Conservation (phyloP, 129 eudicot genomes). For the Lactuca sativa region DNA sequence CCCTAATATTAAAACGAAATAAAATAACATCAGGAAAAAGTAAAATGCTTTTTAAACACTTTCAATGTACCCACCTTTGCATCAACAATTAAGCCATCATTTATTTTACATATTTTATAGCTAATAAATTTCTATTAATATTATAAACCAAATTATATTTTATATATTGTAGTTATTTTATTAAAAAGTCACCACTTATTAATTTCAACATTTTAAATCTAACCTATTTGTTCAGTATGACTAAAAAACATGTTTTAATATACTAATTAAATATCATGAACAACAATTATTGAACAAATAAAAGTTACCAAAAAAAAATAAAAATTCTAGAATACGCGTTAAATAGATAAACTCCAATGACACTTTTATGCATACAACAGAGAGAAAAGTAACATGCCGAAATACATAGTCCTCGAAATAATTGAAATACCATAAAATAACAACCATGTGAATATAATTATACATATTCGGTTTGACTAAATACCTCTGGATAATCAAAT, state of each 20-base stretch:
- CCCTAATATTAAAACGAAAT: not conserved
- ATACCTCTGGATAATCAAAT: slow-evolving; percentile 8
- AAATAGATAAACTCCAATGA: not conserved
- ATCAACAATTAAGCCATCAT: slow-evolving; percentile 21
- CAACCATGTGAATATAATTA: not conserved
- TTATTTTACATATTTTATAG: not conserved
- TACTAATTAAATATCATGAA: too few relatives aligned
- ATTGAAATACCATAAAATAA: not conserved
- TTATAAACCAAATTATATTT: not conserved
- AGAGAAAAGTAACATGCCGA: not conserved
- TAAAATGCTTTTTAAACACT: slow-evolving; percentile 30
- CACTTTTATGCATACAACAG: not conserved
- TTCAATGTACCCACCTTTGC: slow-evolving; percentile 24
- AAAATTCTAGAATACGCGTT: not conserved
- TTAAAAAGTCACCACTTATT: too few relatives aligned
- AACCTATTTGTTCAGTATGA: not conserved
- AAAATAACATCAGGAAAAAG: slow-evolving; percentile 16
- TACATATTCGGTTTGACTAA: slow-evolving; percentile 18
- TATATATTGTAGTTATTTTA: not conserved
- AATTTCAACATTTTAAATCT: not conserved
- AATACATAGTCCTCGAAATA: slow-evolving; percentile 2
- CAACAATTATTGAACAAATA: not conserved
- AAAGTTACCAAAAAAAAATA: not conserved
- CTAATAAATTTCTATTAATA: not conserved
- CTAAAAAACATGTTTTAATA: too few relatives aligned